Conservation (phyloP, 1,284 basidiomycete genomes). For the Tylopilus sp. region DNA sequence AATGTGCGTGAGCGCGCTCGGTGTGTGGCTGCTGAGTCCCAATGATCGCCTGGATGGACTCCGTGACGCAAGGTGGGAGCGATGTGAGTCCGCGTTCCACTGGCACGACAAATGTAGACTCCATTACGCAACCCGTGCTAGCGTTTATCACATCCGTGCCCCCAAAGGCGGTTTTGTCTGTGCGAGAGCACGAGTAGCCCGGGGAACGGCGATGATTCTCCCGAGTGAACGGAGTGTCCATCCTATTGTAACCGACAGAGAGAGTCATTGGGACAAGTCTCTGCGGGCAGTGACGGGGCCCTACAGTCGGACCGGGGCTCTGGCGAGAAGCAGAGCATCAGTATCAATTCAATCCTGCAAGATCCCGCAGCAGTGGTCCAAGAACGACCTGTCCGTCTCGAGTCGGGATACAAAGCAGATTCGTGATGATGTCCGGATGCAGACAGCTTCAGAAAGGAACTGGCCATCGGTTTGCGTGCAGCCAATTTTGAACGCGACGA, state of each 20-base stretch:
- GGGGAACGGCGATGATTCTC: not conserved
- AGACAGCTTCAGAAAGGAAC: too few species aligned
- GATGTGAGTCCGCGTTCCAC: conserved; percentile 59
- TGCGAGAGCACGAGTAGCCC: conserved; percentile 44
- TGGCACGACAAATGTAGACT: conserved; percentile 56
- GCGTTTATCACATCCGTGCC: too few species aligned
- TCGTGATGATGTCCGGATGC: too few species aligned
- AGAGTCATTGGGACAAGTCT: not conserved
- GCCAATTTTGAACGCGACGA: too few species aligned
- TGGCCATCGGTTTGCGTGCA: too few species aligned
- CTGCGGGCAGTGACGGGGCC: not conserved
- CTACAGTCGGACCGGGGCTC: conserved; percentile 10
- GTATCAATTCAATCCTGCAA: not conserved
- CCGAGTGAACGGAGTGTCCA: too few species aligned
- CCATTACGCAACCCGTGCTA: conserved; percentile 49
- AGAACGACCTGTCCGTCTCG: not conserved
- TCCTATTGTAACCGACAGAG: too few species aligned
- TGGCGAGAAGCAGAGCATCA: not conserved
- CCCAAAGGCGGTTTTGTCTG: conserved; percentile 59
- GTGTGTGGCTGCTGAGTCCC: conserved; percentile 39
- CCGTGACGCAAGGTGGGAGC: conserved; percentile 52
- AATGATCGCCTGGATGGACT: conserved; percentile 50
- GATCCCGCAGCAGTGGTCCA: not conserved
- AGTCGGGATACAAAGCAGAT: not conserved
- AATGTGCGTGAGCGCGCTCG: conserved; percentile 56